A percentile compares a stretch with the other conserved stretches of the same genome.
These are phyloP conservation scores for Grifola frondosa DNA, from an alignment of 1,284 basidiomycete species.

Conservation along the genomic window DNA sequence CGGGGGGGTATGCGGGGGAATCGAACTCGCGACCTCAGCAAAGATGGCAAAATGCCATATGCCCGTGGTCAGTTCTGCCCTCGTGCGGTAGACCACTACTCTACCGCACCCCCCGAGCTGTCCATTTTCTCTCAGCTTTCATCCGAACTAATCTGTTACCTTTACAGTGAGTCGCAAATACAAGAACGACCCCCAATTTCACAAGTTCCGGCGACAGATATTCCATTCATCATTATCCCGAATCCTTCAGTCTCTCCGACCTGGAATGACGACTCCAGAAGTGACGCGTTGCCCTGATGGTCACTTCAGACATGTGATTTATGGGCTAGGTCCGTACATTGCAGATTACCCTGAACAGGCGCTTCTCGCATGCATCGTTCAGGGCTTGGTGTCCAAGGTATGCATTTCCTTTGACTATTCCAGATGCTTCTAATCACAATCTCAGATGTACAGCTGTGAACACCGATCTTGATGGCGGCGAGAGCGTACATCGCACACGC, in stretches of 20 bases:
- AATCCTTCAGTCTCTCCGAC: slow-evolving; percentile 3
- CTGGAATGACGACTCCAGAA: slow-evolving; percentile 5
- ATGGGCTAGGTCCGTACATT: slow-evolving; percentile 7
- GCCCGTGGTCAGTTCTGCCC: too few species aligned
- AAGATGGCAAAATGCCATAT: too few species aligned
- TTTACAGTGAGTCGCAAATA: neutral
- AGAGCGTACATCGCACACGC: neutral
- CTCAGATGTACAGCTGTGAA: slow-evolving; percentile 3
- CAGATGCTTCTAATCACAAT: slow-evolving; percentile 10
- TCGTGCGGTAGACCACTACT: too few species aligned
- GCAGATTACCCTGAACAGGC: slow-evolving; percentile 13
- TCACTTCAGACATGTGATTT: slow-evolving; percentile 7
- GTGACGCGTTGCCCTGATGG: slow-evolving; percentile 8
- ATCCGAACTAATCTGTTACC: too few species aligned
- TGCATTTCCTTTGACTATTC: slow-evolving; percentile 1
- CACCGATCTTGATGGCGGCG: slow-evolving; percentile 12
- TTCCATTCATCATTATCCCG: slow-evolving; percentile 5
- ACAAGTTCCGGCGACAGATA: slow-evolving; percentile 9
- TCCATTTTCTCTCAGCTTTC: too few species aligned
- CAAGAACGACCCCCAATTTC: slow-evolving; percentile 1
- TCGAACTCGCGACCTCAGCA: too few species aligned
- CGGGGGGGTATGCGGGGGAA: too few species aligned
- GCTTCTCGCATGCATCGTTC: neutral
- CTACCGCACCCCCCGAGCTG: too few species aligned
- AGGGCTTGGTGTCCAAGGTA: slow-evolving; percentile 12